A percentile compares a stretch with the other conserved stretches of the same genome.
Conservation (phyloP, 2,329 filamentous ascomycete species). For the Colletotrichum limetticola region DNA sequence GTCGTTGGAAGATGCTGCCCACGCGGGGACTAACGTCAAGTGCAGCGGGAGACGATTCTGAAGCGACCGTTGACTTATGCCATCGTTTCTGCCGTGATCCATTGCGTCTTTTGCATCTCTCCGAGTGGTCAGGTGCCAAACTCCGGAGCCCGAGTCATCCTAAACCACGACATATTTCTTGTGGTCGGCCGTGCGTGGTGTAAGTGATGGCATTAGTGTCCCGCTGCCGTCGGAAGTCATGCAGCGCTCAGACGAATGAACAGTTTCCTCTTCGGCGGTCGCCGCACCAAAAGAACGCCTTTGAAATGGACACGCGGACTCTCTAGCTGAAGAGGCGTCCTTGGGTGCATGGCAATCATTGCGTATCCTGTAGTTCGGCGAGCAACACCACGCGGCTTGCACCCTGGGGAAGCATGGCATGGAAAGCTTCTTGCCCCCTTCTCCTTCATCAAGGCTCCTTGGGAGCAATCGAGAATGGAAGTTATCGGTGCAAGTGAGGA, state of each 20-base stretch:
- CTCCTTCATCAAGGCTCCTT: not conserved
- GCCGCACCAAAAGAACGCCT: not conserved
- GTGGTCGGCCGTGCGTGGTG: not conserved
- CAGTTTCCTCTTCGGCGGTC: not conserved
- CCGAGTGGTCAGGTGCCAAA: not conserved
- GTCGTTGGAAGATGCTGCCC: not conserved
- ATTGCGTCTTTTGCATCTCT: not conserved
- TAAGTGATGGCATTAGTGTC: not conserved
- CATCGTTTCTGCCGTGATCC: not conserved
- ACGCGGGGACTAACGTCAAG: not conserved
- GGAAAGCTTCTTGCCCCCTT: not conserved
- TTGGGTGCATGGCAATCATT: not conserved
- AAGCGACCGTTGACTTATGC: not conserved
- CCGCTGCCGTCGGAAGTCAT: slow-evolving; percentile 6
- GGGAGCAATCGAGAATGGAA: not conserved
- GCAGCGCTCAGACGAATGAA: slow-evolving; percentile 9
- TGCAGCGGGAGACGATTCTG: not conserved
- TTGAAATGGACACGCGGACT: not conserved
- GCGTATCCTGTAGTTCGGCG: not conserved
- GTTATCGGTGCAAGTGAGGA: slow-evolving; percentile 6
- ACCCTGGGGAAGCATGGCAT: not conserved
- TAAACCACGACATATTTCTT: not conserved
- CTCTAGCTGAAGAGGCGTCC: not conserved
- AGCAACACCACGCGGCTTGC: not conserved
- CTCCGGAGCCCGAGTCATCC: not conserved